Evolutionary conservation across 345 rosid genomes (phyloP), one percentile per base, ranked within the genome.

Genomic region (Citrus mangshanensis): DNA sequence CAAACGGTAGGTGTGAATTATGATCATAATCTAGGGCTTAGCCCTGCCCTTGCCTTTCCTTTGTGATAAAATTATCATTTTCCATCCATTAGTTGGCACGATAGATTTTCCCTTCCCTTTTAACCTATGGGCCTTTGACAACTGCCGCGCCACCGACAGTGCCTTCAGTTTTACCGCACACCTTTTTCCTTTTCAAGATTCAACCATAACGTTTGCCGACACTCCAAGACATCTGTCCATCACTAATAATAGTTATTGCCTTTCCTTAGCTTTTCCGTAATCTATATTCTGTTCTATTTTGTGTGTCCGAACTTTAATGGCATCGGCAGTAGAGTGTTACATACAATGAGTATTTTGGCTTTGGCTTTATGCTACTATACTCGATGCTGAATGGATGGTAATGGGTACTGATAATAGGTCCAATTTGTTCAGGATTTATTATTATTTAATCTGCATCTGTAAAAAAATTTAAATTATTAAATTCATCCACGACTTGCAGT

Each of bases 161-260:
- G 6, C 24, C 51, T 34, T 24, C 58, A 54, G 58, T 54, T 40
- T 38, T 13, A 35, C 32, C 54, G n/a, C 54, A 35, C 7, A 0
- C 13, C 18, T 35, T 65, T 2, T 2, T 0, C 1, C 6, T 13
- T 40, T 21, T 7, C 54, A 22, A 68, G 14, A 3, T 34, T 49
- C 51, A 22, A n/a, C 59, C 62, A 24, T 0, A 34, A 4, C 28
- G 51, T 34, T 77, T 68, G 79, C 79, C 79, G 79, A 77, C 79
- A 68, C 79, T 77, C 14, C 9, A 77, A 77, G 79, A 8, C 30
- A 74, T 62, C 58, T 27, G 10, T 60, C 65, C 59, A 18, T 38
- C 28, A 6, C 62, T 25, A 24, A 6, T 18, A 13, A 46, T 46
- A 3, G 4, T 14, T 25, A 35, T 58, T 55, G 18, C 16, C 8